Conservation (phyloP, 2,329 filamentous ascomycete species). For the Claviceps spartinae region DNA sequence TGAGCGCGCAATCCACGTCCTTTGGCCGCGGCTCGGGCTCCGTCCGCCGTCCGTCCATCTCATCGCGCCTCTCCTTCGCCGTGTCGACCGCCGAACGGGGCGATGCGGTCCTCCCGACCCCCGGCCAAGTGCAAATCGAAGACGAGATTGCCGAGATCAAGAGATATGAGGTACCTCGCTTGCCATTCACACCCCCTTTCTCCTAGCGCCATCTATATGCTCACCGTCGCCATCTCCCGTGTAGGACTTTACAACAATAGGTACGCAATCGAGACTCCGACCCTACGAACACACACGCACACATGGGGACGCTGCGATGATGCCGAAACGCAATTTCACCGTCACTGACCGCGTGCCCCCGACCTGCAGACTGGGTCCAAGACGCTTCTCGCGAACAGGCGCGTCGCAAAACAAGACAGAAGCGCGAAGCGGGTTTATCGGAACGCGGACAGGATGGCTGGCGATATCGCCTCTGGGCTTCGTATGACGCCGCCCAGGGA, state of each 20-base stretch:
- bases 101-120: slow-evolving; percentile 35
- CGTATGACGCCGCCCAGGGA: slow-evolving; percentile 90
- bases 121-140: slow-evolving; percentile 59
- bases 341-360: background rate
- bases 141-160: slow-evolving; percentile 98
- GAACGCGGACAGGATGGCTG: slow-evolving; percentile 59
- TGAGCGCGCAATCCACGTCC: slow-evolving; percentile 41
- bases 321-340: background rate
- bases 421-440: slow-evolving; percentile 58
- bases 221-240: slow-evolving; percentile 1
- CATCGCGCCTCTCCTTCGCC: slow-evolving; percentile 53
- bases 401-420: slow-evolving; percentile 61
- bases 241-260: slow-evolving; percentile 86
- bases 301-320: background rate
- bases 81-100: slow-evolving; percentile 53
- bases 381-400: slow-evolving; percentile 86
- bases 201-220: background rate
- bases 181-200: background rate
- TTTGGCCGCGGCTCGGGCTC: slow-evolving; percentile 26
- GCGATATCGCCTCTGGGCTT: slow-evolving; percentile 68
- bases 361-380: slow-evolving; percentile 73
- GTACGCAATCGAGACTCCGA: slow-evolving; percentile 21
- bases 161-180: slow-evolving; percentile 60
- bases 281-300: background rate
- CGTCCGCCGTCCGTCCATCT: slow-evolving; percentile 40